Percentiles rank a stretch among this genome's conserved stretches.
These are phyloP conservation scores for Metrosideros polymorpha DNA, from an alignment of 441 rosid species.

Conservation along the genomic window DNA sequence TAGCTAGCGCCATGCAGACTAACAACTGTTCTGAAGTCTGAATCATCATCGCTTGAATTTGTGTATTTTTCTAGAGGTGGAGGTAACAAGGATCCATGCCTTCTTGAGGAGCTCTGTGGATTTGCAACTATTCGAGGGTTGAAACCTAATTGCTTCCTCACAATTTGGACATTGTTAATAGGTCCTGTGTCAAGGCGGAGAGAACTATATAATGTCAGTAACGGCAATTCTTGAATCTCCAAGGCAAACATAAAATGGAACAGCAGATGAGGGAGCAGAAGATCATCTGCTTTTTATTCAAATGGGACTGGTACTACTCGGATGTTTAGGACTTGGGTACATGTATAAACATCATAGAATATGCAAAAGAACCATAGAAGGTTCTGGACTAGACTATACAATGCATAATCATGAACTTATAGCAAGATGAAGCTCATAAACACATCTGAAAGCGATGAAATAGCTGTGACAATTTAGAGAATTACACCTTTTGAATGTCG, in stretches of 20 bases:
- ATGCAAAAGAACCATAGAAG: neutral
- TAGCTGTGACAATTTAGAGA: neutral
- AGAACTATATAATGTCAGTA: neutral
- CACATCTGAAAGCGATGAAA: neutral
- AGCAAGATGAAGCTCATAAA: neutral
- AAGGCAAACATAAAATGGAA: neutral
- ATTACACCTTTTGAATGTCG: conserved; percentile 53
- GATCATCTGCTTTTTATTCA: neutral
- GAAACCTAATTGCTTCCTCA: conserved; percentile 21
- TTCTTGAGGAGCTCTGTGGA: conserved; percentile 33
- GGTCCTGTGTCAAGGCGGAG: conserved; percentile 30
- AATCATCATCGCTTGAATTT: conserved; percentile 27
- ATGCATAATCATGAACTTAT: neutral
- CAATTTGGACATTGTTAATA: conserved; percentile 56
- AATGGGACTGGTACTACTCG: neutral
- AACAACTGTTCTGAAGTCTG: conserved; percentile 19
- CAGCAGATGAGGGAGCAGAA: neutral
- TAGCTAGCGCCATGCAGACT: conserved; percentile 20
- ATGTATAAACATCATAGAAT: neutral
- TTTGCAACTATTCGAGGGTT: conserved; percentile 9
- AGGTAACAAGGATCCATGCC: conserved; percentile 32
- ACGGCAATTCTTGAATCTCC: neutral
- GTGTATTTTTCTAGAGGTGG: conserved; percentile 58
- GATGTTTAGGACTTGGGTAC: neutral
- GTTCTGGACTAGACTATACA: neutral